Conservation (phyloP, 495 filamentous ascomycete genomes). For the Sabuloglossum arenarium region DNA sequence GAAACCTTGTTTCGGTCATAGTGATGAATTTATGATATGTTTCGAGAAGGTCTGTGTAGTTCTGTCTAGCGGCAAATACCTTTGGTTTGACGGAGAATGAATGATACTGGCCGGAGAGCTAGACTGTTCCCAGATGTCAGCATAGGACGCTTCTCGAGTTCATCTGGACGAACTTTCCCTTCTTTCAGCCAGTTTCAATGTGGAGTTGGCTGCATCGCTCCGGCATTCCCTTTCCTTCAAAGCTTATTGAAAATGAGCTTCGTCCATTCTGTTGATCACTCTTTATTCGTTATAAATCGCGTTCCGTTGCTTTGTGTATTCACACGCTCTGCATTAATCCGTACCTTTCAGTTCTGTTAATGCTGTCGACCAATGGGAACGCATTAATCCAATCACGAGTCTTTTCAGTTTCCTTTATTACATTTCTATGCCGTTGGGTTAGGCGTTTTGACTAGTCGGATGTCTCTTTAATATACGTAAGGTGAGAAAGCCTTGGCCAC, state of each 20-base stretch:
- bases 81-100: not conserved
- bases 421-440: not conserved
- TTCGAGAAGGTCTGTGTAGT: not conserved
- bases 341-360: not conserved
- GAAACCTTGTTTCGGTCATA: too few relatives aligned
- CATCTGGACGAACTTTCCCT: not conserved
- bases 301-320: not conserved
- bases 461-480: not conserved
- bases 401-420: too few relatives aligned
- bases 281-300: not conserved
- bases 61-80: not conserved
- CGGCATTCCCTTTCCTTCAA: not conserved
- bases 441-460: not conserved
- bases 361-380: not conserved
- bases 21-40: too few relatives aligned
- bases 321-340: not conserved
- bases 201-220: not conserved
- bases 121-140: not conserved
- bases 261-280: not conserved
- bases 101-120: not conserved
- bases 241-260: not conserved
- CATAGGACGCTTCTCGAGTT: not conserved
- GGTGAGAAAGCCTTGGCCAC: not conserved
- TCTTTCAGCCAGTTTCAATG: not conserved
- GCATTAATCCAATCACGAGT: not conserved